Conservation (phyloP, 768 basidiomycete genomes). For the Sistotremastrum suecicum region DNA sequence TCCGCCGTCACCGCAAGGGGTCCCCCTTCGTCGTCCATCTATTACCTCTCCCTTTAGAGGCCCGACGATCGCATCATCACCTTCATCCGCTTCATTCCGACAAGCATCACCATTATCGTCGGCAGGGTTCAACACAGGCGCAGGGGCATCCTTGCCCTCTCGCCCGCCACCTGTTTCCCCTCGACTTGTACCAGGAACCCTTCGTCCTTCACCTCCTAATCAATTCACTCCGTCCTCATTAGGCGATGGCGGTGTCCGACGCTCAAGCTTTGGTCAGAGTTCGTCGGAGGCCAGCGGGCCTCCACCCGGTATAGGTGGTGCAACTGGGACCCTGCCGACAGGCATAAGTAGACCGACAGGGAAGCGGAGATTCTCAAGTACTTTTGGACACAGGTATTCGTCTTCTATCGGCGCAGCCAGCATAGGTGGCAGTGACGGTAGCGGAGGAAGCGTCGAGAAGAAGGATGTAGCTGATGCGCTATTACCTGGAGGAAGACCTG, state of each 20-base stretch:
- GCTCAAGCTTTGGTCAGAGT: slow-evolving; percentile 6
- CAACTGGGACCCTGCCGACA: slow-evolving; percentile 10
- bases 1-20: slow-evolving; percentile 22
- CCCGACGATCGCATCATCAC: neutral
- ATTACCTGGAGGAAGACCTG: slow-evolving; percentile 7
- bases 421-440: slow-evolving; percentile 12
- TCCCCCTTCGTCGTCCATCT: slow-evolving; percentile 31
- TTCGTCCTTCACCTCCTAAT: slow-evolving; percentile 21
- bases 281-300: slow-evolving; percentile 17
- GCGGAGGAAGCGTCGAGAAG: neutral
- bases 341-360: slow-evolving; percentile 4
- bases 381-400: slow-evolving; percentile 59
- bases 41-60: slow-evolving; percentile 29
- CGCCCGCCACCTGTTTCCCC: slow-evolving; percentile 23
- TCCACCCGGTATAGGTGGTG: slow-evolving; percentile 12
- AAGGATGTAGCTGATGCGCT: slow-evolving; percentile 1
- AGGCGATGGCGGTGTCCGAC: slow-evolving; percentile 24
- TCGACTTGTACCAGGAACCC: slow-evolving; percentile 1
- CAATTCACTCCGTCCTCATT: slow-evolving; percentile 25
- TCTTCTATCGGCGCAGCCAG: slow-evolving; percentile 23
- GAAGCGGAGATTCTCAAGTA: slow-evolving; percentile 62
- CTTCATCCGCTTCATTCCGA: slow-evolving; percentile 23
- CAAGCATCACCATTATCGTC: slow-evolving; percentile 30
- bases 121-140: slow-evolving; percentile 5
- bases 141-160: slow-evolving; percentile 20